phyloP scores from a whole-genome alignment of 148 eudicot species.

The Camellia granthamiana region DNA sequence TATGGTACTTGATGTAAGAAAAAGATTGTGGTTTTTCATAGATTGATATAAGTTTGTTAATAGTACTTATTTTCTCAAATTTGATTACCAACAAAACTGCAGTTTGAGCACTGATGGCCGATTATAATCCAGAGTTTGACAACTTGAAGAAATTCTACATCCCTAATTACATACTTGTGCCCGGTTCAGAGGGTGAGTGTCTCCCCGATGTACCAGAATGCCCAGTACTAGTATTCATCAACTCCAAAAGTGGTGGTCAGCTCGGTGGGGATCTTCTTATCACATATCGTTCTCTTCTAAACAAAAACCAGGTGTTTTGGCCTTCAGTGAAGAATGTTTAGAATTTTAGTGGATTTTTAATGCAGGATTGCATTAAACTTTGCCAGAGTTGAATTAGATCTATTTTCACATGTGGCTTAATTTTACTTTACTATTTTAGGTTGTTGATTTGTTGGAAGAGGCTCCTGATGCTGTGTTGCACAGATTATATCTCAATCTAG shows the following conservation, averaged over 20 bases:
- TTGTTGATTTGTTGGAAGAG: constrained; percentile 72
- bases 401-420: not conserved
- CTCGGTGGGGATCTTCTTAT: constrained; percentile 83
- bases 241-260: constrained; percentile 99
- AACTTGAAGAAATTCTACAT: constrained; percentile 54
- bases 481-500: constrained; percentile 60
- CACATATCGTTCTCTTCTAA: constrained; percentile 70
- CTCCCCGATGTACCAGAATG: constrained; percentile 44
- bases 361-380: constrained; percentile 2
- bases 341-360: not conserved
- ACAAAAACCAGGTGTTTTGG: constrained; percentile 60
- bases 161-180: constrained; percentile 63
- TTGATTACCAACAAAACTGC: constrained; percentile 19
- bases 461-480: constrained; percentile 73
- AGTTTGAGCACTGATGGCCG: constrained; percentile 40
- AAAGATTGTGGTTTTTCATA: not conserved
- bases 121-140: constrained; percentile 24
- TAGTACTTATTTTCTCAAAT: not conserved
- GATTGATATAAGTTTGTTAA: not conserved
- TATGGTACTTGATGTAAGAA: not conserved
- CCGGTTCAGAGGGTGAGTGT: constrained; percentile 29
- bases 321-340: not conserved
- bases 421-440: constrained; percentile 33
- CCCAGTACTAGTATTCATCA: constrained; percentile 78
- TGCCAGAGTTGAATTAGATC: not conserved